Evolutionary conservation across 208 protist genomes (phyloP), one percentile per base, ranked within the genome.

Genomic region (Herpetomonas samuelpessoai): DNA sequence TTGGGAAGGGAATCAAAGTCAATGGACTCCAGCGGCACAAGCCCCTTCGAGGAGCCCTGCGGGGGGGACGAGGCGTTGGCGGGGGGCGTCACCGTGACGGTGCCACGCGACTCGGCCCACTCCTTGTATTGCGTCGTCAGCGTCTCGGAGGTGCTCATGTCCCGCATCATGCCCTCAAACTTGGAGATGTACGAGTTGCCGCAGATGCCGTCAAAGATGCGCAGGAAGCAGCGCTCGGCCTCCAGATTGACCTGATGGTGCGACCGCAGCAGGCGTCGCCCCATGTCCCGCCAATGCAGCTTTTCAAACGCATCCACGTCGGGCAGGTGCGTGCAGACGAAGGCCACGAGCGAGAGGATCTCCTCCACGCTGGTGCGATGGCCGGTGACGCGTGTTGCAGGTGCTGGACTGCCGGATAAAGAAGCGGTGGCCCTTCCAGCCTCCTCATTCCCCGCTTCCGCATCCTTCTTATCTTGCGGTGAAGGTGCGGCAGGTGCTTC

Each of bases 221-320:
- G 74, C 46, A 99, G 87, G 67, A 98, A 97, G 35, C 57, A 62
- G 62, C 88, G 87, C 73, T 99, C 98, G 12, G 81, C 71, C 4
- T 96, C 86, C 18, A 93, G 63, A 18, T 74, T 83, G 2, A 87
- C 68, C 4, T 50, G 70, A 59, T 89, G 96, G 39, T 74, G 77
- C 19, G 96, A 68, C 45, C 83, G 66, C 46, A 99, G 72, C 57
- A 98, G 87, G 35, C 98, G 86, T 46, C 94, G 94, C 12, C 89
- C 81, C 24, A 98, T 76, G 79, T 98, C 89, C 31, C 89, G 86
- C 81, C 97, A 97, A 77, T 98, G 98, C 46, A 98, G 95, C 6
- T 85, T 82, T 76, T 98, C 97, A 66, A 99, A 99, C 19, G 98
- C 65, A 59, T 98, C 96, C 67, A 98, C 98, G 41, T 75, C 81